phyloP scores from a whole-genome alignment of 2,329 filamentous ascomycete genomes.

The Gliomastix tumulicola region DNA sequence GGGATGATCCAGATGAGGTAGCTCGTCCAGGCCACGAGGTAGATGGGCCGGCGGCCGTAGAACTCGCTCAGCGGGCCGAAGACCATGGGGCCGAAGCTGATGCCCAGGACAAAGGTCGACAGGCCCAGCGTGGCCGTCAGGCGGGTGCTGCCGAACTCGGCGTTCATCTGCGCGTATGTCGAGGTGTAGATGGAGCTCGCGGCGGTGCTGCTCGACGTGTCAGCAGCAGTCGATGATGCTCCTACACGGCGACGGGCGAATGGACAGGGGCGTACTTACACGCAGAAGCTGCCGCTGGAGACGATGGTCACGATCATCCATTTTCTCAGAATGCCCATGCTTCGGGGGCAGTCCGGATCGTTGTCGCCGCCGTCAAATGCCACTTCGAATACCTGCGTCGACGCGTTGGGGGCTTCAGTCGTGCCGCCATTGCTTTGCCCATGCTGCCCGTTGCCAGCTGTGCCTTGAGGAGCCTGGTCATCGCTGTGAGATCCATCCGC shows the following conservation, averaged over 20 bases:
- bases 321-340: slow-evolving; percentile 57
- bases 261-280: slow-evolving; percentile 54
- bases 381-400: too few relatives aligned
- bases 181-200: slow-evolving; percentile 84
- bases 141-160: slow-evolving; percentile 64
- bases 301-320: slow-evolving; percentile 76
- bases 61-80: slow-evolving; percentile 65
- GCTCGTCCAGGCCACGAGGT: slow-evolving; percentile 64
- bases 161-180: slow-evolving; percentile 70
- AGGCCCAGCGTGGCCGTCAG: slow-evolving; percentile 74
- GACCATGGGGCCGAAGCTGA: slow-evolving; percentile 56
- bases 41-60: slow-evolving; percentile 77
- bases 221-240: too few relatives aligned
- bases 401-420: too few relatives aligned
- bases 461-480: too few relatives aligned
- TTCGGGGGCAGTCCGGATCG: slow-evolving; percentile 70
- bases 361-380: slow-evolving; percentile 63
- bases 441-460: too few relatives aligned
- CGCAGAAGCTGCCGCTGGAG: slow-evolving; percentile 69
- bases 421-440: too few relatives aligned
- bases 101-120: slow-evolving; percentile 75
- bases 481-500: too few relatives aligned
- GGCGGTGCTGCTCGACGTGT: slow-evolving; percentile 53
- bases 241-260: too few relatives aligned
- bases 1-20: slow-evolving; percentile 79